Evolutionary conservation across 2,329 filamentous ascomycete genomes (phyloP), one percentile per base, ranked within the genome.

Genomic region (Nemania bipapillata): DNA sequence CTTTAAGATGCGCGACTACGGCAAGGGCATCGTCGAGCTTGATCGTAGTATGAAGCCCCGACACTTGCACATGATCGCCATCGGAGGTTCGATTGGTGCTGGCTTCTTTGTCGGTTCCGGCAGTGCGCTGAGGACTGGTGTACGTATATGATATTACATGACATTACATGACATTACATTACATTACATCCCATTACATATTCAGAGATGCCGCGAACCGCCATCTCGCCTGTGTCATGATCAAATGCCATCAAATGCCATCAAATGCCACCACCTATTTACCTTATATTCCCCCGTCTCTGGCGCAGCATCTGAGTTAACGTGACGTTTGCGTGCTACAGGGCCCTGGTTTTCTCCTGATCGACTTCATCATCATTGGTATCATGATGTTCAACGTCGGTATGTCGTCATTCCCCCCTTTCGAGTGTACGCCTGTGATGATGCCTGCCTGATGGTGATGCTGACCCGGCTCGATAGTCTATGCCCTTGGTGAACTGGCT

Each of bases 101-200:
- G 87, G 87, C 79, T 87, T 89, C 82, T 89, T 88, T 78, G 87
- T 89, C 70, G 86, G 87, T 74, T 86, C 85, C 11, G 86, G 86
- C 68, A 77, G 80, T 70, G 85, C 85, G 63, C 79, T 89, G 12
- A 70, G 73, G 68, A 83, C 75, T 26, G 86, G 86, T 77, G 81
- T 82, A 78, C 71, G 80, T 77, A 65, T 4, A 52, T 50, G 7
- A 26, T 37, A 15, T 3, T 24, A 17, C 47, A n/a, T 22, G 22
- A 28, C n/a, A 15, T 3, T 24, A 17, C 47, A n/a, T 22, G 22
- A 28, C n/a, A 15, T 3, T 24, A 17, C 47, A n/a, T 22, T 8
- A 28, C n/a, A 15, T 3, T 24, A 17, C 47, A n/a, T 22, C 8
- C 15, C n/a, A n/a, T n/a, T n/a, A n/a, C n/a, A n/a, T n/a, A n/a